Conservation (phyloP, 768 basidiomycete species). For the Hygrophoropsis aurantiaca region DNA sequence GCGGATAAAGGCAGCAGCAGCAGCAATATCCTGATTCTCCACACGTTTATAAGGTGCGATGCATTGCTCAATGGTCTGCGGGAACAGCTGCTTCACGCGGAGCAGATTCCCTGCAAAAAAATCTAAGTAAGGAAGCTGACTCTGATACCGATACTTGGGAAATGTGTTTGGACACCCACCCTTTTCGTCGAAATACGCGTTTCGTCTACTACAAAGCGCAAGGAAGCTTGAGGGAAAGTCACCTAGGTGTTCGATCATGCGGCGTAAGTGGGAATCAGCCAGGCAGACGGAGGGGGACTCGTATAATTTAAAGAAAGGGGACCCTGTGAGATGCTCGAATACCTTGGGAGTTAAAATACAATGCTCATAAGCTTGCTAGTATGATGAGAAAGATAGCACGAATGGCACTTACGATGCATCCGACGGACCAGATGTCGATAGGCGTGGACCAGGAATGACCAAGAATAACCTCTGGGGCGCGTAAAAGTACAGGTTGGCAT, state of each 20-base stretch:
- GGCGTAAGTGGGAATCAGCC: constrained; percentile 10
- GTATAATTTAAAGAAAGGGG: background rate
- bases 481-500: constrained; percentile 14
- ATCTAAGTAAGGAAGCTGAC: too few species aligned
- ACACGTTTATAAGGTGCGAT: too few species aligned
- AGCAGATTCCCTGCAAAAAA: too few species aligned
- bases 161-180: too few species aligned
- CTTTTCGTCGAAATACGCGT: constrained; percentile 2
- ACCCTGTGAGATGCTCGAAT: constrained; percentile 5
- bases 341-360: constrained; percentile 2
- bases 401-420: constrained; percentile 16
- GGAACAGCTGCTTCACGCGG: too few species aligned
- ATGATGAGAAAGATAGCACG: background rate
- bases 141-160: too few species aligned
- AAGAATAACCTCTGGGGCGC: constrained; percentile 25
- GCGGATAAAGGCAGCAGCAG: too few species aligned
- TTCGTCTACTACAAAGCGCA: constrained; percentile 7
- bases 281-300: background rate
- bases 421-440: constrained; percentile 24
- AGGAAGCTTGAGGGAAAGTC: constrained; percentile 16
- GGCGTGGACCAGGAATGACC: constrained; percentile 12
- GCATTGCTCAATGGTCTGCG: too few species aligned
- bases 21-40: too few species aligned
- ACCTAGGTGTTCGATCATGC: constrained; percentile 17
- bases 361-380: too few species aligned